Conservation (phyloP, 2,329 filamentous ascomycete genomes). For the Pseudogymnoascus sp. region DNA sequence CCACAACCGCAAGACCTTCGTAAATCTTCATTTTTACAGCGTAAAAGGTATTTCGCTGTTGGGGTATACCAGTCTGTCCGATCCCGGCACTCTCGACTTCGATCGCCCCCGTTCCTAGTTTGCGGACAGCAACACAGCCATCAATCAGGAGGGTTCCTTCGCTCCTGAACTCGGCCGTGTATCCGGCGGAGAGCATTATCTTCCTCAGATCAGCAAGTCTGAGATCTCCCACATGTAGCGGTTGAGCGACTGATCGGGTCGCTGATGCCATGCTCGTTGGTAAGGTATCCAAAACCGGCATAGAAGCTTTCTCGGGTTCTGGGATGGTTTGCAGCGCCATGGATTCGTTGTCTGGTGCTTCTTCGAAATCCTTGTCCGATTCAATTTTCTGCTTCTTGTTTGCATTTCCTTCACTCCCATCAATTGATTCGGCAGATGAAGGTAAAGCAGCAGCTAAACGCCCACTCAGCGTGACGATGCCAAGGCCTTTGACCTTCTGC, state of each 20-base stretch:
- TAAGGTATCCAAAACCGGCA: conserved; percentile 37
- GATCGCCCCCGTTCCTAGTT: conserved; percentile 77
- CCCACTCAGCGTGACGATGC: conserved; percentile 88
- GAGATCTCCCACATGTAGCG: conserved; percentile 89
- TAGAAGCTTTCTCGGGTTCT: conserved; percentile 11
- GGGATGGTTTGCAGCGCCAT: conserved; percentile 13
- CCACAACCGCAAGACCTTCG: conserved; percentile 84
- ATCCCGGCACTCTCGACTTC: conserved; percentile 71
- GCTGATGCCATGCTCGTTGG: conserved; percentile 57
- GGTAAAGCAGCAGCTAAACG: conserved; percentile 45
- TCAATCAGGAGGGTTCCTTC: conserved; percentile 90
- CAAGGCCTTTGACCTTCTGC: conserved; percentile 85
- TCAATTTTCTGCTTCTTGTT: conserved; percentile 36
- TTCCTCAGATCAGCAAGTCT: conserved; percentile 80
- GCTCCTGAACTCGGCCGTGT: conserved; percentile 85
- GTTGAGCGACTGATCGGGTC: conserved; percentile 68
- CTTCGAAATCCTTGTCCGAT: conserved; percentile 24
- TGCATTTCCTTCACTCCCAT: conserved; percentile 31
- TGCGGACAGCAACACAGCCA: conserved; percentile 77
- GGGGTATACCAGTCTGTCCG: conserved; percentile 32
- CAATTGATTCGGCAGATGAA: conserved; percentile 30
- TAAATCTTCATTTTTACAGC: conserved; percentile 89
- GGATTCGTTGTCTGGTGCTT: conserved; percentile 15
- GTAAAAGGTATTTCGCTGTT: conserved; percentile 62
- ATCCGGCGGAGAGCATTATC: conserved; percentile 71